phyloP scores from a whole-genome alignment of 202 grass and related monocot genomes.

The Eragrostis tef region DNA sequence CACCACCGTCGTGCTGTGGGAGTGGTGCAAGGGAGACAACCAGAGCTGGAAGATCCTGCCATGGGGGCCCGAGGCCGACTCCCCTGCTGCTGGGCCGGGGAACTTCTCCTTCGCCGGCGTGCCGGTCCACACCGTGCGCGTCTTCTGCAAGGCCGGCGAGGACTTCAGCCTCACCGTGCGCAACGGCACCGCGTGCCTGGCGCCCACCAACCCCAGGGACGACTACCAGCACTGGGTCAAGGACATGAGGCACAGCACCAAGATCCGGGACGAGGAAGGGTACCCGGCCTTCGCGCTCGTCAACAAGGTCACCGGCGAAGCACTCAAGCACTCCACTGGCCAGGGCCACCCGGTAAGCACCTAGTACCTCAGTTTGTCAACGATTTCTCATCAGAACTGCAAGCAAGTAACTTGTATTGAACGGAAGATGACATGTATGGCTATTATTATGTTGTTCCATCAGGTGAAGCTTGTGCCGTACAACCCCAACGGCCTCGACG shows the following conservation, averaged over 20 bases:
- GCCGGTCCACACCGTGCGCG: slow-evolving; percentile 58
- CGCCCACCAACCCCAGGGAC: slow-evolving; percentile 63
- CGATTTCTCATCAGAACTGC: too few species aligned
- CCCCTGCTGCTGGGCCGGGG: neutral
- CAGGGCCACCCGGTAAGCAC: slow-evolving; percentile 67
- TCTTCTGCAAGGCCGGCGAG: slow-evolving; percentile 67
- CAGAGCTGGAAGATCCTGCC: slow-evolving; percentile 86
- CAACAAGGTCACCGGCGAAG: slow-evolving; percentile 74
- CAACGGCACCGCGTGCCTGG: slow-evolving; percentile 54
- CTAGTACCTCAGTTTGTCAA: too few species aligned
- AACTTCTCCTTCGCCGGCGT: neutral
- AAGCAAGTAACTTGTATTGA: too few species aligned
- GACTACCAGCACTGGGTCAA: slow-evolving; percentile 93
- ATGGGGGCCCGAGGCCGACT: slow-evolving; percentile 55
- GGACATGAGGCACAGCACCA: slow-evolving; percentile 76
- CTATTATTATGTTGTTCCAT: neutral
- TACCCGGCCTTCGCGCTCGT: slow-evolving; percentile 70
- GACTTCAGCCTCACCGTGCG: slow-evolving; percentile 60
- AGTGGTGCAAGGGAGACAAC: slow-evolving; percentile 85
- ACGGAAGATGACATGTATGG: too few species aligned
- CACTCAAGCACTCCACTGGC: slow-evolving; percentile 78
- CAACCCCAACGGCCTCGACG: slow-evolving; percentile 64
- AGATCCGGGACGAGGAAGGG: slow-evolving; percentile 75
- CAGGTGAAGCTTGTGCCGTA: slow-evolving; percentile 70
- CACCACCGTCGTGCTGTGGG: slow-evolving; percentile 73